Percentiles rank a stretch among this genome's conserved stretches.
These are phyloP conservation scores for Populus davidiana DNA, from an alignment of 345 rosid genomes.

Conservation along the genomic window DNA sequence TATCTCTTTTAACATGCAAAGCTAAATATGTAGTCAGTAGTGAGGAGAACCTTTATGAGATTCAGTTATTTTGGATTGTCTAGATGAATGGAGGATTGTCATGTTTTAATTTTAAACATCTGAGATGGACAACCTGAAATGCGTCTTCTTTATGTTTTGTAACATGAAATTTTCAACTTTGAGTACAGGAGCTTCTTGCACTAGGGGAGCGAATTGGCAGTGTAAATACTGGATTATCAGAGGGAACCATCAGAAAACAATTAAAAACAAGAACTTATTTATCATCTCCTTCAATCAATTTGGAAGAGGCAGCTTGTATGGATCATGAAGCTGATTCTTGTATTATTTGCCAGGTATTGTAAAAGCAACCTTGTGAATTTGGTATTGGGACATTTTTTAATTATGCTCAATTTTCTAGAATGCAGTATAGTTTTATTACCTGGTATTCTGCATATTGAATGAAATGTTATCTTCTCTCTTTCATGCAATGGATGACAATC, in stretches of 20 bases:
- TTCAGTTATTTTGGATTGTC: neutral
- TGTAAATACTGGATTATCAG: conserved; percentile 77
- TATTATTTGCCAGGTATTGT: conserved; percentile 81
- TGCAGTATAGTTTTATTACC: neutral
- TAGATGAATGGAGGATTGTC: neutral
- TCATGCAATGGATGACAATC: neutral
- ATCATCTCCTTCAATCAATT: conserved; percentile 40
- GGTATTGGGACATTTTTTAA: neutral
- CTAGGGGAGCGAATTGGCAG: conserved; percentile 76
- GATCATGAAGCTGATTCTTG: conserved; percentile 66
- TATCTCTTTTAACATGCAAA: neutral
- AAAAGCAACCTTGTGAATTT: neutral
- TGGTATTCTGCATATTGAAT: neutral
- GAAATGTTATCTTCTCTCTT: neutral
- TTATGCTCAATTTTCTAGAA: neutral
- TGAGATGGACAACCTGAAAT: neutral
- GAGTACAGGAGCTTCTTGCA: conserved; percentile 77
- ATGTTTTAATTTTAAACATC: neutral
- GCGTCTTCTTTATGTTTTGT: neutral
- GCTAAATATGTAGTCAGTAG: neutral
- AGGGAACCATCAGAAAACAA: conserved; percentile 43
- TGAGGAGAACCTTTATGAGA: neutral
- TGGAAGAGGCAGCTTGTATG: conserved; percentile 51
- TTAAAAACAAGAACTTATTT: conserved; percentile 50
- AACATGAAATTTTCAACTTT: neutral